Evolutionary conservation across 768 basidiomycete species (phyloP).

Genomic region (Boletus rubroflammeus): DNA sequence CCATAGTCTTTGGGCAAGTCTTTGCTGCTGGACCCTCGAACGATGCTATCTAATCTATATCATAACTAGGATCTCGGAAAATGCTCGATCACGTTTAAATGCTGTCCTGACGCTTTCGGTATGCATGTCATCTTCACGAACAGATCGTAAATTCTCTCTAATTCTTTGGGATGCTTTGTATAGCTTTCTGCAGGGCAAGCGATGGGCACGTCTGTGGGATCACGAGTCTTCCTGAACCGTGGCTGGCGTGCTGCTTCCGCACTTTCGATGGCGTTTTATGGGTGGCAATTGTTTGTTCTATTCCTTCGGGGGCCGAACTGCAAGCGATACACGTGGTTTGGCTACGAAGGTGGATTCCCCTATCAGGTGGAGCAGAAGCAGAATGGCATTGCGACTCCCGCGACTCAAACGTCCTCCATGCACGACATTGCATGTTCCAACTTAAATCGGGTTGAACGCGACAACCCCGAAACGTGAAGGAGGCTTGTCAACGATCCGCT

Average conservation of each 20-base stretch:
- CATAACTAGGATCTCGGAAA: conserved; percentile 23
- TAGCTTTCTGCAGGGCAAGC: conserved; percentile 37
- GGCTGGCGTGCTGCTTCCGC: conserved; percentile 37
- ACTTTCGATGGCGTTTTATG: conserved; percentile 35
- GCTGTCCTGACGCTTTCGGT: conserved; percentile 29
- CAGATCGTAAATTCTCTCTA: background rate
- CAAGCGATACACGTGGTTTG: conserved; percentile 46
- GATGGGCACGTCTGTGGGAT: conserved; percentile 40
- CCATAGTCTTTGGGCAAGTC: conserved; percentile 21
- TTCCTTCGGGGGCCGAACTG: conserved; percentile 38
- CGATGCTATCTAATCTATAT: background rate
- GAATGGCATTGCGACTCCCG: background rate
- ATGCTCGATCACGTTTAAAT: conserved; percentile 26
- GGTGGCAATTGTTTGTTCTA: conserved; percentile 33
- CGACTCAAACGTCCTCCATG: conserved; percentile 3
- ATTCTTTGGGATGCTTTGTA: too few species aligned
- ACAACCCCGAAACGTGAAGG: background rate
- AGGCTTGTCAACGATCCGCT: background rate
- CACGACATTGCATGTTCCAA: background rate
- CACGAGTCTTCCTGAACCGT: conserved; percentile 35
- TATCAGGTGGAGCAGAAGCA: conserved; percentile 2
- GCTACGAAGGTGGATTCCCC: conserved; percentile 55
- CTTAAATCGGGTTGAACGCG: background rate
- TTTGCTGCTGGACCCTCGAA: background rate
- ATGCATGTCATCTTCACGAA: background rate